Percentiles rank a stretch among this genome's conserved stretches.
phyloP scores from a whole-genome alignment of 441 rosid genomes.

The Hura crepitans region DNA sequence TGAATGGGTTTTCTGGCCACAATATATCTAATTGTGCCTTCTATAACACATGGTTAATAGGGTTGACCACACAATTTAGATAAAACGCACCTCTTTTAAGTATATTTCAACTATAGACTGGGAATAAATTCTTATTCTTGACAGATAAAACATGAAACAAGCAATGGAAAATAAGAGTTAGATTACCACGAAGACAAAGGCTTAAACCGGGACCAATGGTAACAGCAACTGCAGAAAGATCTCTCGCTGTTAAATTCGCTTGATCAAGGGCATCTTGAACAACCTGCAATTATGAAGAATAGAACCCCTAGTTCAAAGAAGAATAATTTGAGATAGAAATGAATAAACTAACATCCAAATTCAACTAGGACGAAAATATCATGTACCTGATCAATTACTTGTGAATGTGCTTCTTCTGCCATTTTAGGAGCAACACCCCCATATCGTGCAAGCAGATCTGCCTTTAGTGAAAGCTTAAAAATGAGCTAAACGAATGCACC shows the following conservation, averaged over 20 bases:
- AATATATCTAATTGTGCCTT: neutral
- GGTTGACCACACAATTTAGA: neutral
- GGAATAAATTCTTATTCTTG: neutral
- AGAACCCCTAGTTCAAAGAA: neutral
- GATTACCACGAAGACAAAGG: constrained; percentile 87
- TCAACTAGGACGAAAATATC: neutral
- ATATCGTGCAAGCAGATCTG: constrained; percentile 69
- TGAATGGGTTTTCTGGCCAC: neutral
- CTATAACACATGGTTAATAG: neutral
- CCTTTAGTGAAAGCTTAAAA: constrained; percentile 41
- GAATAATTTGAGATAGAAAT: neutral
- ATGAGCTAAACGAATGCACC: constrained; percentile 19
- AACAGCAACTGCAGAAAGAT: constrained; percentile 96
- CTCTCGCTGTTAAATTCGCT: constrained; percentile 56
- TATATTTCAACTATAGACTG: neutral
- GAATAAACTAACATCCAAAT: neutral
- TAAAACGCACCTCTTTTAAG: neutral
- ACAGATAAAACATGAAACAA: neutral
- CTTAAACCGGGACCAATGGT: constrained; percentile 97
- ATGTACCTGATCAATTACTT: constrained; percentile 68
- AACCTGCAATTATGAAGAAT: constrained; percentile 42
- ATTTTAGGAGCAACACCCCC: constrained; percentile 97
- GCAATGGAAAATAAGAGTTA: neutral
- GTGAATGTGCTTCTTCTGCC: constrained; percentile 88
- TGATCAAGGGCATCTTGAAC: constrained; percentile 73